Percentiles rank a stretch among this genome's conserved stretches.
phyloP scores from a whole-genome alignment of 805 yeast genomes.

The Saccharomycopsis sp. region DNA sequence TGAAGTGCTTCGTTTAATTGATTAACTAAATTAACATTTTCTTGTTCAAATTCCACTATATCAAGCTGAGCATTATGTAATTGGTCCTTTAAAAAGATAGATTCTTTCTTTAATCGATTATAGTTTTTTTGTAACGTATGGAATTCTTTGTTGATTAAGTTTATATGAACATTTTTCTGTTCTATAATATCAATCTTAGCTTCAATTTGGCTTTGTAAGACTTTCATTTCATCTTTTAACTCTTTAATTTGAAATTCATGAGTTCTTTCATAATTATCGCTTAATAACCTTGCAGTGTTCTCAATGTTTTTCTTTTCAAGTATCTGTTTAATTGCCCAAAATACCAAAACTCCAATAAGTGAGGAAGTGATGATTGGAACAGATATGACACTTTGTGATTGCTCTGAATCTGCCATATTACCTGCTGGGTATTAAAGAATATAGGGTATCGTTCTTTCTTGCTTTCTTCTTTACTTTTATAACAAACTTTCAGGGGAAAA shows the following conservation, averaged over 20 bases:
- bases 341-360: slow-evolving; percentile 3
- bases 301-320: slow-evolving; percentile 14
- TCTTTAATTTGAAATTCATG: slow-evolving; percentile 14
- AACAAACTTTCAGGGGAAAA: no score
- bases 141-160: slow-evolving; percentile 21
- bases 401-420: background rate
- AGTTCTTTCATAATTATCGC: slow-evolving; percentile 28
- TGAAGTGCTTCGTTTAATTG: slow-evolving; percentile 20
- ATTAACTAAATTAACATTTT: slow-evolving; percentile 18
- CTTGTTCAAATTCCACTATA: slow-evolving; percentile 21
- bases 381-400: background rate
- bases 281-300: slow-evolving; percentile 24
- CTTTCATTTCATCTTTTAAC: slow-evolving; percentile 12
- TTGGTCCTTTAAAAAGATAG: slow-evolving; percentile 20
- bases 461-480: no score
- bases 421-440: no score
- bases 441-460: no score
- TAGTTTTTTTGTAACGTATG: slow-evolving; percentile 22
- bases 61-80: slow-evolving; percentile 20
- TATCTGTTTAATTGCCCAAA: slow-evolving; percentile 12
- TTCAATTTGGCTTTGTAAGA: slow-evolving; percentile 14
- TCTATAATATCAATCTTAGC: slow-evolving; percentile 18
- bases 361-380: slow-evolving; percentile 10
- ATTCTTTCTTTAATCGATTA: slow-evolving; percentile 13
- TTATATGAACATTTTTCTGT: slow-evolving; percentile 21